phyloP scores from a whole-genome alignment of 208 protist species.

The Crithidia mellificae region DNA sequence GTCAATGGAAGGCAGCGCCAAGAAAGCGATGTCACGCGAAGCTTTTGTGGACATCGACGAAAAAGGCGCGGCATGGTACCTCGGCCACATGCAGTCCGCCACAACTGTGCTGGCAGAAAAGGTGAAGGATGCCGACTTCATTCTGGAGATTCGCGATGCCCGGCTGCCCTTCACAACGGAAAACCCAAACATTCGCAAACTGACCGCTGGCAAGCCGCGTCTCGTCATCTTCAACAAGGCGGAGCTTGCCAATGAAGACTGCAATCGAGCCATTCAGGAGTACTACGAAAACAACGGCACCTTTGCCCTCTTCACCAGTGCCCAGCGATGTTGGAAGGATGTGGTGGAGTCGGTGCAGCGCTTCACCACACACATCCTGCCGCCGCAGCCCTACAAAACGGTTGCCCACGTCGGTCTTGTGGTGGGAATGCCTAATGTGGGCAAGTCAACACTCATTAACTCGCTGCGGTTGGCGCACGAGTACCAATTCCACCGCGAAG shows the following conservation, averaged over 20 bases:
- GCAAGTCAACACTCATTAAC: conserved; percentile 95
- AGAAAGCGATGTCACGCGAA: conserved; percentile 73
- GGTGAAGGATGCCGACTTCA: conserved; percentile 84
- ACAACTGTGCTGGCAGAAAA: conserved; percentile 62
- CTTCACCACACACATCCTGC: conserved; percentile 78
- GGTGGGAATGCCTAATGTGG: conserved; percentile 95
- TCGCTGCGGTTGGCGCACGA: conserved; percentile 88
- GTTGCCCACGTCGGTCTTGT: conserved; percentile 85
- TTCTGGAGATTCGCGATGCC: conserved; percentile 93
- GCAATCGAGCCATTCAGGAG: conserved; percentile 72
- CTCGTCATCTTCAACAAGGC: conserved; percentile 94
- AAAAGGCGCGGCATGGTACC: conserved; percentile 86
- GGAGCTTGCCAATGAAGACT: conserved; percentile 88
- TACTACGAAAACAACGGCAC: conserved; percentile 76
- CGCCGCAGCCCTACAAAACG: conserved; percentile 61
- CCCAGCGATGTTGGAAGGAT: conserved; percentile 72
- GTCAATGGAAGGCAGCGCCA: conserved; percentile 64
- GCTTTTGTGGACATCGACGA: conserved; percentile 90
- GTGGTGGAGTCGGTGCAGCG: conserved; percentile 80
- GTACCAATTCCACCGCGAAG: conserved; percentile 89
- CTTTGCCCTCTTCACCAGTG: conserved; percentile 85
- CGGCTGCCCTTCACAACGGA: conserved; percentile 87
- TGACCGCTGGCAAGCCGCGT: conserved; percentile 57
- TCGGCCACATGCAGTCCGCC: conserved; percentile 87
- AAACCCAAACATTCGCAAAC: conserved; percentile 77